Evolutionary conservation across 139 green algal species (phyloP), one percentile per base, ranked within the genome.

Genomic region (Chlorella sp.): DNA sequence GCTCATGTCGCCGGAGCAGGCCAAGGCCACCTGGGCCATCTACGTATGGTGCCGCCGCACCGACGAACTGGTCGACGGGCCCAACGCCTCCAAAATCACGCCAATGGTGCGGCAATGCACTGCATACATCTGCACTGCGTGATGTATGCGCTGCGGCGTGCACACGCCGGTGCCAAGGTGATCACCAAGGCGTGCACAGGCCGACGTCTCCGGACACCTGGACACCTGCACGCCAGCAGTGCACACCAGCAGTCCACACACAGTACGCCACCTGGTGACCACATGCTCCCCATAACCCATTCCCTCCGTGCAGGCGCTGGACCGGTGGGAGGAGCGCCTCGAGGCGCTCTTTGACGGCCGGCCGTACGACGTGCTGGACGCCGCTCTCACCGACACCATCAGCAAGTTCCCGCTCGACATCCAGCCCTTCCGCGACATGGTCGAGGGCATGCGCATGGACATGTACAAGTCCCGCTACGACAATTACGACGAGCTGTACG

Each of bases 391-490:
- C 23, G 93, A 98, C 81, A 99, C 95, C 62, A 75, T 98, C 35
- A 62, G 71, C 5, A 69, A 74, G 42, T 99, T 97, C 68, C 95
- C 95, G 0, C 80, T 99, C 2, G 78, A 95, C 79, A 98, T 99
- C 74, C 95, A 98, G 89, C 95, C 95, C 3, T 99, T 99, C 88
- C 75, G 86, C 20, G 91, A 93, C 85, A 99, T 99, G 95, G 92
- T 99, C 33, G 92, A 97, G 60, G 95, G 95, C 72, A 99, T 99
- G 95, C 87, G 95, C 60, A 98, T 98, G 92, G 95, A 99, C 88
- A 85, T 99, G 24, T 77, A 90, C 3, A 99, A 99, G 87, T 83
- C 77, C 29, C 85, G 90, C 14, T 99, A 99, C 71, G 62, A 94
- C 55, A 98, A 80, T 0, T 99, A 95, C 77, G 94, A 99, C 62